Conservation (phyloP, 1,284 basidiomycete species). For the Marasmius sp. region DNA sequence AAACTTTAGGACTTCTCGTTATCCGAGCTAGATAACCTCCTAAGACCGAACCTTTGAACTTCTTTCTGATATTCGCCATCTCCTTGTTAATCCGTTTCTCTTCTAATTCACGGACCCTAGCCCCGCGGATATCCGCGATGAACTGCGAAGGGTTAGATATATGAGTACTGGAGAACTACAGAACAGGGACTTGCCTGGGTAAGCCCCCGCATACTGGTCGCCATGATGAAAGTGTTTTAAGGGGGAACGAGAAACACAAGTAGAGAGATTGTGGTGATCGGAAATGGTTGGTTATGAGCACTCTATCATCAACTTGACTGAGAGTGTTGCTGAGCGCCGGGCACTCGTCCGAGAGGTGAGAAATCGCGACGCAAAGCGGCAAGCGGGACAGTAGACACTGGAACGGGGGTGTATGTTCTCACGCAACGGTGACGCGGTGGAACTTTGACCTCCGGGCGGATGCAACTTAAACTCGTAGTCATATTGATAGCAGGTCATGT, state of each 20-base stretch:
- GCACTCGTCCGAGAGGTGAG: no score
- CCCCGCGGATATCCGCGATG: conserved; percentile 96
- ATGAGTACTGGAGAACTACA: conserved; percentile 5
- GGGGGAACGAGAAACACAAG: neutral
- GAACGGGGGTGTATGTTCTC: no score
- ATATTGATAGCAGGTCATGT: no score
- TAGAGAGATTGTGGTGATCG: neutral
- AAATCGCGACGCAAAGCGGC: no score
- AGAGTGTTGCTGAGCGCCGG: no score
- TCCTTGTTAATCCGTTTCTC: conserved; percentile 99
- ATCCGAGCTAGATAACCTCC: neutral
- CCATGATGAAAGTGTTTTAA: conserved; percentile 53
- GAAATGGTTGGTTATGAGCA: no score
- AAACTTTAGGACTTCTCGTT: neutral
- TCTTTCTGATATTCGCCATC: conserved; percentile 99
- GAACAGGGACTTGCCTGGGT: conserved; percentile 69
- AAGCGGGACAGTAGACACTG: no score
- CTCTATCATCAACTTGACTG: no score
- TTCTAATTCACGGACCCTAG: conserved; percentile 84
- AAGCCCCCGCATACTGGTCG: conserved; percentile 85
- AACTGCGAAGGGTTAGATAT: conserved; percentile 54
- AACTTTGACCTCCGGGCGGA: no score
- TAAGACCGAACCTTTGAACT: conserved; percentile 82
- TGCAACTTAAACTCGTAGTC: no score
- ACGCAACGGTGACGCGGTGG: no score